Percentiles rank a stretch among this genome's conserved stretches.
Evolutionary conservation across 2,329 filamentous ascomycete species (phyloP).

Genomic region (Alternaria incomplexa): DNA sequence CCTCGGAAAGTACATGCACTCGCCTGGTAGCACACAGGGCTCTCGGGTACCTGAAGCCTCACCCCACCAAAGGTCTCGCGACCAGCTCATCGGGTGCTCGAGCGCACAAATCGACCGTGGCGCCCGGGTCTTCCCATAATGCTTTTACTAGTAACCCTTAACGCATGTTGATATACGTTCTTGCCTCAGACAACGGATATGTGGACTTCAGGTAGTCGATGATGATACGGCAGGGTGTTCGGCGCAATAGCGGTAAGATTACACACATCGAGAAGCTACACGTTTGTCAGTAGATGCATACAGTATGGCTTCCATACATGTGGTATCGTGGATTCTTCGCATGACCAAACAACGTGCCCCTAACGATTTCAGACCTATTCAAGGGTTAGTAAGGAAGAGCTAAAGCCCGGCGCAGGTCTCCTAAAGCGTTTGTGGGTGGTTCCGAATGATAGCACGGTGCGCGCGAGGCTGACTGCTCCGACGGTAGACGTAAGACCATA

Average conservation of each 20-base stretch:
- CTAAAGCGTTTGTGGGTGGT: neutral
- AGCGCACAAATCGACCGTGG: neutral
- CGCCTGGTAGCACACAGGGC: conserved; percentile 21
- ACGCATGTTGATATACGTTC: neutral
- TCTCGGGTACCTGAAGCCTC: conserved; percentile 19
- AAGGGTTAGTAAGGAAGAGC: neutral
- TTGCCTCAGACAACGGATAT: neutral
- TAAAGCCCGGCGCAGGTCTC: neutral
- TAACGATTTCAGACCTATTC: neutral
- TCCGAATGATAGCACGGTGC: neutral
- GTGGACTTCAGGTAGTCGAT: neutral
- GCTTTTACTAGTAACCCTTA: neutral
- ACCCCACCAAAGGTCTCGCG: conserved; percentile 13
- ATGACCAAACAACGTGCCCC: conserved; percentile 4
- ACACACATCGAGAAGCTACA: neutral
- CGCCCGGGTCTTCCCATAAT: neutral
- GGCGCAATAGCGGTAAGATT: neutral
- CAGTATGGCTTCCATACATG: neutral
- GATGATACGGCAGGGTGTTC: neutral
- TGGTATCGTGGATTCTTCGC: neutral
- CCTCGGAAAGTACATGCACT: conserved; percentile 35
- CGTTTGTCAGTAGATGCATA: neutral
- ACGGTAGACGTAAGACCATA: neutral
- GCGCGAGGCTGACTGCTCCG: neutral
- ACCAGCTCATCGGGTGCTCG: conserved; percentile 8